Evolutionary conservation across 2,329 filamentous ascomycete genomes (phyloP), one percentile per base, ranked within the genome.

Genomic region (Aciculosporium take): DNA sequence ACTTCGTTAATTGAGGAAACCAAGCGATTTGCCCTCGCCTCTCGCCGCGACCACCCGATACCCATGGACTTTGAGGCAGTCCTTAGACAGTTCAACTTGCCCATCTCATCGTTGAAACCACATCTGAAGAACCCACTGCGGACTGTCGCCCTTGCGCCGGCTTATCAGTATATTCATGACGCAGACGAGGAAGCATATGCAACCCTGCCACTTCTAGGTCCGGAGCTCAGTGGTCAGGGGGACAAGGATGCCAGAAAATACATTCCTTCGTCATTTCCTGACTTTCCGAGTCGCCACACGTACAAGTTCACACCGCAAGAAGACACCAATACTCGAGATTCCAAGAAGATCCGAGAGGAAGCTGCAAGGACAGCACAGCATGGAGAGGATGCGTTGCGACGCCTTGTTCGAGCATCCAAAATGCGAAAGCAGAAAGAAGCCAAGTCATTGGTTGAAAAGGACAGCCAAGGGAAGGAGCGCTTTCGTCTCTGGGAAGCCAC

Each of bases 341-440:
- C 72, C 0, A 68, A 75, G 50, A 73, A 71, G 53, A 72, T 77
- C 34, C 67, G 75, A 20, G 69, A 75, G 40, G 71, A 76, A 31
- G 75, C 75, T 1, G 69, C 74, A 1, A 65, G 70, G 41, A 72
- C 74, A 35, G 73, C 75, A 7, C 71, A 75, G 49, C 74, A 77
- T 46, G 75, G 71, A 2, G 76, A 81, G 53, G 71, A 75, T 45
- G 76, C 76, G 1, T 60, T 81, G 3, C 62, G 76, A 23, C 63
- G 70, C 7, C 61, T 81, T 15, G 71, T 78, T 23, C 68, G 74
- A 18, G 74, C 76, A 15, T 74, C 72, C 42, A 80, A 80, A 56
- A 71, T 75, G 49, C 72, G 75, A 38, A 75, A 74, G 49, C 74
- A 79, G 49, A 79, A 79, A 54, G 76, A 79, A 51, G 68, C 77